Conservation (phyloP, 2,329 filamentous ascomycete species). For the Nigrograna mackinnonii region DNA sequence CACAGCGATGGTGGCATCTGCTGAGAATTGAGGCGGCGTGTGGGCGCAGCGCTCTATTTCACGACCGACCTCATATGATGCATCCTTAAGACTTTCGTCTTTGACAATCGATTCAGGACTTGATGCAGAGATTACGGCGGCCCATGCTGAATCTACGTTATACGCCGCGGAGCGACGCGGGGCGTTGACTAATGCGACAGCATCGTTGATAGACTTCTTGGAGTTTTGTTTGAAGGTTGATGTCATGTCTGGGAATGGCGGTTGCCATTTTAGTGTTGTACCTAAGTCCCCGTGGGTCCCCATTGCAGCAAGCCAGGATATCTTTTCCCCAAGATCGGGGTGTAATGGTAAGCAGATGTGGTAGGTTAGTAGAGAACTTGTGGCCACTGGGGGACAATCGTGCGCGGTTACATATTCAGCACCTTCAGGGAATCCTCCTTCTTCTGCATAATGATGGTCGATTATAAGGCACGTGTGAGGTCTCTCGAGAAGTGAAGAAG, state of each 20-base stretch:
- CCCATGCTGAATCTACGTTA: conserved; percentile 65
- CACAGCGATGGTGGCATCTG: conserved; percentile 65
- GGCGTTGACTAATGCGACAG: conserved; percentile 67
- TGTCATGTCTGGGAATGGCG: conserved; percentile 69
- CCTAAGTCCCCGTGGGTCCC: conserved; percentile 71
- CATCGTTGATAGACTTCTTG: conserved; percentile 65
- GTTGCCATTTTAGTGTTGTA: conserved; percentile 66
- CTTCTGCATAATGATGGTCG: conserved; percentile 64
- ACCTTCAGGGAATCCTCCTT: conserved; percentile 61
- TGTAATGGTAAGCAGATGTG: conserved; percentile 64
- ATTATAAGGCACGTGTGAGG: conserved; percentile 61
- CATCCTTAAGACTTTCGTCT: conserved; percentile 55
- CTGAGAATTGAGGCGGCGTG: conserved; percentile 65
- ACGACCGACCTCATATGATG: conserved; percentile 61
- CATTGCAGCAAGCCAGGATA: conserved; percentile 64
- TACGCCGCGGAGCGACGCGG: conserved; percentile 65
- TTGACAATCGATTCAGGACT: conserved; percentile 57
- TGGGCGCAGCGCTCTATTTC: conserved; percentile 67
- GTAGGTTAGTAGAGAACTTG: conserved; percentile 66
- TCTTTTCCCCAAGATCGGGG: conserved; percentile 53
- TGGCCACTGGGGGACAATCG: conserved; percentile 67
- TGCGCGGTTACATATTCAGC: conserved; percentile 64
- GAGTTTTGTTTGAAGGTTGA: conserved; percentile 62
- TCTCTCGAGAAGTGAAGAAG: conserved; percentile 52
- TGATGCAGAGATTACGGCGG: conserved; percentile 55